phyloP scores from a whole-genome alignment of 345 rosid genomes.

The Rhodamnia rubescens region DNA sequence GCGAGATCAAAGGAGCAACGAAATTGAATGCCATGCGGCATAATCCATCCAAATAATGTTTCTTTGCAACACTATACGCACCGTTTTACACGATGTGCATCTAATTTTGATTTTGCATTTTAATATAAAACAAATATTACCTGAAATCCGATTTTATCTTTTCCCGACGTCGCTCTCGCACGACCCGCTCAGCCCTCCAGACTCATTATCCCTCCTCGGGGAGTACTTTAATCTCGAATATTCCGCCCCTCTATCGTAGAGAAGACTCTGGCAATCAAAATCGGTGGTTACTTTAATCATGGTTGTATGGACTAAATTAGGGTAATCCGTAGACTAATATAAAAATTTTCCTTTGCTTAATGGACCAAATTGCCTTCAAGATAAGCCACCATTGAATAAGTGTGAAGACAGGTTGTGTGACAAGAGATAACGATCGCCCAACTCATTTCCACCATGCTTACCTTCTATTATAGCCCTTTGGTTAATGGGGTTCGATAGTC shows the following conservation, averaged over 20 bases:
- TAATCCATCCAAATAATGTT: background rate
- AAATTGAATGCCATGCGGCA: background rate
- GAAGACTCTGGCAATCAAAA: no score
- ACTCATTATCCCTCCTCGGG: fast-evolving
- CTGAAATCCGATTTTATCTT: background rate
- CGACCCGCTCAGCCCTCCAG: fast-evolving
- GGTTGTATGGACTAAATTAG: background rate
- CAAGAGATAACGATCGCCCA: background rate
- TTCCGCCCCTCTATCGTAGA: fast-evolving
- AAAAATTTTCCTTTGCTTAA: background rate
- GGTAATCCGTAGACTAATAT: background rate
- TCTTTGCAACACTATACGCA: background rate
- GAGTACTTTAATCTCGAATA: background rate
- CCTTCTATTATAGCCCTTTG: background rate
- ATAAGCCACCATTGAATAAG: background rate
- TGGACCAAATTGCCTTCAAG: background rate
- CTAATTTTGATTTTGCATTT: background rate
- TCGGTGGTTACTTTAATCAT: background rate
- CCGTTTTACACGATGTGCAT: background rate
- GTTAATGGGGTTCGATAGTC: background rate
- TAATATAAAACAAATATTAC: background rate
- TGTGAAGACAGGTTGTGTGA: background rate
- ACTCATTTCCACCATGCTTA: background rate
- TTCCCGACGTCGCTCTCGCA: background rate
- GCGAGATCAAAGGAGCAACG: background rate